These are phyloP conservation scores for Boehmeria nivea DNA, from an alignment of 306 rosid species.

Conservation along the genomic window DNA sequence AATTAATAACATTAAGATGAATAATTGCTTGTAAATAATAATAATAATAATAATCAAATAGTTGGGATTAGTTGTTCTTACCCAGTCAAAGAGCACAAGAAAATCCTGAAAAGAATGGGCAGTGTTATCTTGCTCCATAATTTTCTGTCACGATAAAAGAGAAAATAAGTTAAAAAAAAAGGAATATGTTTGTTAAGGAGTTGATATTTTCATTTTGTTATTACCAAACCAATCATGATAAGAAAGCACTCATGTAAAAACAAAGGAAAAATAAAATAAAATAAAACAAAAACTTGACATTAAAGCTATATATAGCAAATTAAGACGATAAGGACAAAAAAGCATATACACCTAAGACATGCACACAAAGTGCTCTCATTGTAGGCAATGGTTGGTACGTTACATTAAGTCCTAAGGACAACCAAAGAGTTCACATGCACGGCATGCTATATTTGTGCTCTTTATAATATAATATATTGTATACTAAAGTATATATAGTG, in stretches of 20 bases:
- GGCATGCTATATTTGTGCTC: too few relatives aligned
- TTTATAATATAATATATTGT: too few relatives aligned
- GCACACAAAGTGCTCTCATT: background rate
- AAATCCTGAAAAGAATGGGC: slow-evolving; percentile 46
- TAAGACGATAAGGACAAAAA: background rate
- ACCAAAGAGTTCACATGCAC: too few relatives aligned
- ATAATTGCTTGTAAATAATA: too few relatives aligned
- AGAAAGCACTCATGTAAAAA: background rate
- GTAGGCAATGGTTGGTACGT: background rate
- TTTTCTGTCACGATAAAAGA: slow-evolving; percentile 30
- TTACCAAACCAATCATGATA: too few relatives aligned
- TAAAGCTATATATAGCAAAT: slow-evolving; percentile 1
- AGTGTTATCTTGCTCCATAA: slow-evolving; percentile 56
- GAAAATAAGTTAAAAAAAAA: slow-evolving; percentile 7
- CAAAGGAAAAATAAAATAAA: too few relatives aligned
- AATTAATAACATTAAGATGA: too few relatives aligned
- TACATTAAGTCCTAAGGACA: background rate
- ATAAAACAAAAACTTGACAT: background rate
- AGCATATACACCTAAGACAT: background rate
- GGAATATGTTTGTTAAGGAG: background rate
- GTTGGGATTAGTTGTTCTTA: slow-evolving; percentile 21
- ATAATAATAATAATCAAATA: too few relatives aligned
- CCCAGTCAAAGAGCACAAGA: slow-evolving; percentile 75
- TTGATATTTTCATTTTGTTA: too few relatives aligned
- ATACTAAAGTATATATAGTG: too few relatives aligned